Evolutionary conservation across 78 protist genomes (phyloP).

Genomic region (Dictyostelium intermedium): DNA sequence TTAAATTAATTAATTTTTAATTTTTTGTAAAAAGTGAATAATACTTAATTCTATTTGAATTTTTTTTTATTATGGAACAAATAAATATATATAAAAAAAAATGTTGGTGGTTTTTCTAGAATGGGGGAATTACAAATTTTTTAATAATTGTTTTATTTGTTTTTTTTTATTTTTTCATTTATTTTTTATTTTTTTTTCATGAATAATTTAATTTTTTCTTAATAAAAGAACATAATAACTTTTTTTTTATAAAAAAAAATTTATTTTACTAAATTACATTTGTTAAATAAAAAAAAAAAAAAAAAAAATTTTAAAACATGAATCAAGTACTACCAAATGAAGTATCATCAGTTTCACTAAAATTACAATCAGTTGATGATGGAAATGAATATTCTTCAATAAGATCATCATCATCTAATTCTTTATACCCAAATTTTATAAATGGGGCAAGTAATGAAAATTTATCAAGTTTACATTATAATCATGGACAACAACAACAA

Average conservation of each 20-base stretch:
- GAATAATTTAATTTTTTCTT: no score
- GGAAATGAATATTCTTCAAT: neutral
- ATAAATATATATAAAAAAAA: no score
- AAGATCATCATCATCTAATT: neutral
- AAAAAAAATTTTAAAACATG: neutral
- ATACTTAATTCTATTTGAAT: no score
- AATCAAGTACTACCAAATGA: neutral
- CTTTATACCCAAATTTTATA: neutral
- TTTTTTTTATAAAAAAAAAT: neutral
- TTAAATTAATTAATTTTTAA: no score
- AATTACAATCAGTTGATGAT: neutral
- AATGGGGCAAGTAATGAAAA: neutral
- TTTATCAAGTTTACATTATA: neutral
- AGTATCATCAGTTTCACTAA: neutral
- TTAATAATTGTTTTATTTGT: no score
- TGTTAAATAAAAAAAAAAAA: neutral
- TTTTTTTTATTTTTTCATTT: no score
- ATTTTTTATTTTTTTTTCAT: no score
- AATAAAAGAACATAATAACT: no score
- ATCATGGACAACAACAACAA: slow-evolving; percentile 15
- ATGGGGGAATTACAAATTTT: no score
- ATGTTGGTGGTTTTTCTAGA: no score
- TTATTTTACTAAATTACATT: neutral
- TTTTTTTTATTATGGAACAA: no score
- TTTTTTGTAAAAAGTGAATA: no score